Conservation (phyloP, 306 rosid genomes). For the Cercis canadensis region DNA sequence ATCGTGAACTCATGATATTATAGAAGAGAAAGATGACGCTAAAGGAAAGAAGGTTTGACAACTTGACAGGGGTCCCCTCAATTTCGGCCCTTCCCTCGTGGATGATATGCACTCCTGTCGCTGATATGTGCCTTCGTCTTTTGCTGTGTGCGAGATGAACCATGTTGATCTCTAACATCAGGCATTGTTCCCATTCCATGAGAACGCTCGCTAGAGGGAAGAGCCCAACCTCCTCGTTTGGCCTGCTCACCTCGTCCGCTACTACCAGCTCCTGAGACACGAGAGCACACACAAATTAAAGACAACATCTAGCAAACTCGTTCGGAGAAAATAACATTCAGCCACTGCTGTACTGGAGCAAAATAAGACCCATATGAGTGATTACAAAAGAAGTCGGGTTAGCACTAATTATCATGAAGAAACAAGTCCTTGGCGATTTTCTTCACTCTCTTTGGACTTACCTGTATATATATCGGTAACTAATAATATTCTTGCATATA, state of each 20-base stretch:
- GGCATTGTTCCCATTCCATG: slow-evolving; percentile 35
- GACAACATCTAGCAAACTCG: not conserved
- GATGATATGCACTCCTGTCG: slow-evolving; percentile 27
- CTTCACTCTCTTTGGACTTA: too few relatives aligned
- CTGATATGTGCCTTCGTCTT: slow-evolving; percentile 33
- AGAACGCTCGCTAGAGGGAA: slow-evolving; percentile 57
- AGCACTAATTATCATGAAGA: too few relatives aligned
- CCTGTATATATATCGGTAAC: too few relatives aligned
- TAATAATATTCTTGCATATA: too few relatives aligned
- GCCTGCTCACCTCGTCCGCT: slow-evolving; percentile 44
- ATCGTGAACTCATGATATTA: not conserved
- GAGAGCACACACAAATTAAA: slow-evolving; percentile 6
- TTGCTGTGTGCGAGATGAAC: slow-evolving; percentile 41
- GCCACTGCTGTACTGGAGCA: too few relatives aligned
- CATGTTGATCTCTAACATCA: slow-evolving; percentile 34
- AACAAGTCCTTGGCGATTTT: too few relatives aligned
- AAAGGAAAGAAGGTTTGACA: not conserved
- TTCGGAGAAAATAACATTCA: not conserved
- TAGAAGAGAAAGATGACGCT: not conserved
- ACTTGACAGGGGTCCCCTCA: slow-evolving; percentile 17
- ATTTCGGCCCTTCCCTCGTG: slow-evolving; percentile 40
- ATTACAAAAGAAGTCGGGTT: too few relatives aligned
- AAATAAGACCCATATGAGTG: too few relatives aligned
- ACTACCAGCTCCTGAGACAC: slow-evolving; percentile 49
- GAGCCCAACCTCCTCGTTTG: slow-evolving; percentile 60